phyloP scores from a whole-genome alignment of 768 basidiomycete genomes.

The Pleurotus sapidus region DNA sequence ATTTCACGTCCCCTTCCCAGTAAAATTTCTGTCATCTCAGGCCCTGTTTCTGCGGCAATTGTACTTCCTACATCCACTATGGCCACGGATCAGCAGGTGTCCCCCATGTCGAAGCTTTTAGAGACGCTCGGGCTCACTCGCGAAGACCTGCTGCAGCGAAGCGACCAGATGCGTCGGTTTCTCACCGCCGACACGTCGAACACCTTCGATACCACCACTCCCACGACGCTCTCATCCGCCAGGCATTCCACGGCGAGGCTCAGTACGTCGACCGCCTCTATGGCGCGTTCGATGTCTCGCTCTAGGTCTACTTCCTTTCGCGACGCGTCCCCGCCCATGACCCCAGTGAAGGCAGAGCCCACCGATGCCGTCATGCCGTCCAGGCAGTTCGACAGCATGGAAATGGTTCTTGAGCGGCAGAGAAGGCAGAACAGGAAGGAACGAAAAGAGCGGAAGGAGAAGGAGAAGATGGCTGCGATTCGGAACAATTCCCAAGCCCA shows the following conservation, averaged over 20 bases:
- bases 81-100: constrained; percentile 38
- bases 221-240: constrained; percentile 30
- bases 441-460: constrained; percentile 43
- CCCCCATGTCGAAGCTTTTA: constrained; percentile 73
- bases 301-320: constrained; percentile 48
- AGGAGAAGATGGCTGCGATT: constrained; percentile 41
- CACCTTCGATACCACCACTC: constrained; percentile 31
- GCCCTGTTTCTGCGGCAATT: constrained; percentile 1
- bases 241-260: constrained; percentile 32
- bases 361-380: constrained; percentile 44
- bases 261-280: constrained; percentile 29
- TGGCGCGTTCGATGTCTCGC: constrained; percentile 42
- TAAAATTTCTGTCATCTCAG: neutral
- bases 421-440: constrained; percentile 55
- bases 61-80: constrained; percentile 20
- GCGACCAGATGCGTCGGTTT: constrained; percentile 80
- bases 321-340: constrained; percentile 51
- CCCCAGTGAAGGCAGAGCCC: constrained; percentile 65
- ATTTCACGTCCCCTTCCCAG: neutral
- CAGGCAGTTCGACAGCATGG: constrained; percentile 72
- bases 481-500: constrained; percentile 26
- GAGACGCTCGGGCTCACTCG: constrained; percentile 73
- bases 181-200: constrained; percentile 51
- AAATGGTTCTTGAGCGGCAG: constrained; percentile 73
- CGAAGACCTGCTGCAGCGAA: constrained; percentile 69